These are phyloP conservation scores for Populus hybrid DNA, from an alignment of 441 rosid genomes.

Conservation along the genomic window DNA sequence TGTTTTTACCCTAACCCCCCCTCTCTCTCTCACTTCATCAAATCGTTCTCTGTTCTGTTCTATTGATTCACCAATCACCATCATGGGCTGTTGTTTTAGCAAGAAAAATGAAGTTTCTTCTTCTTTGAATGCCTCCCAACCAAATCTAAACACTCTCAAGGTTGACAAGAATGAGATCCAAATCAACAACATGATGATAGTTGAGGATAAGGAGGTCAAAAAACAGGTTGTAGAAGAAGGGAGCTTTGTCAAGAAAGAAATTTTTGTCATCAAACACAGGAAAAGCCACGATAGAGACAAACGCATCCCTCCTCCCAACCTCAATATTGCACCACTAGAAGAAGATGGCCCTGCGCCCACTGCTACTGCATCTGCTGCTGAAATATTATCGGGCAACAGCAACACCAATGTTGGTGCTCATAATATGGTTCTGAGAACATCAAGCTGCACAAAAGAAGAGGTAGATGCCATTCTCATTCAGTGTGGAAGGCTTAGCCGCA, in stretches of 20 bases:
- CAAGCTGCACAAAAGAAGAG: slow-evolving; percentile 68
- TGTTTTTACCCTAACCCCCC: not conserved
- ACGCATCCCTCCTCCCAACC: slow-evolving; percentile 27
- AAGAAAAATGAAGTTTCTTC: slow-evolving; percentile 37
- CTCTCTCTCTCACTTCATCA: not conserved
- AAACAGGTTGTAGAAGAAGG: slow-evolving; percentile 18
- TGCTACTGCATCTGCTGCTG: slow-evolving; percentile 22
- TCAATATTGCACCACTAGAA: not conserved
- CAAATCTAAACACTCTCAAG: not conserved
- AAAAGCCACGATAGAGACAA: slow-evolving; percentile 47
- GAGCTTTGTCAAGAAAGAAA: slow-evolving; percentile 41
- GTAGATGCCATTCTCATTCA: slow-evolving; percentile 91
- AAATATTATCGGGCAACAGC: slow-evolving; percentile 17
- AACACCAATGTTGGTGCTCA: slow-evolving; percentile 8
- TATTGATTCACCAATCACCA: not conserved
- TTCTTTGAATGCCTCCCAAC: slow-evolving; percentile 7
- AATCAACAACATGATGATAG: not conserved
- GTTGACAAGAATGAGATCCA: slow-evolving; percentile 1
- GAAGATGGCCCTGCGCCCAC: not conserved
- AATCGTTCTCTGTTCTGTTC: not conserved
- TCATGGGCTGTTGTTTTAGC: slow-evolving; percentile 72
- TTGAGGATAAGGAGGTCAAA: slow-evolving; percentile 17
- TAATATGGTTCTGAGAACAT: slow-evolving; percentile 34
- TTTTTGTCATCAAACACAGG: slow-evolving; percentile 55
- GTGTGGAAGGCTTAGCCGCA: slow-evolving; percentile 80